Conservation (phyloP, 306 rosid genomes). For the Castanopsis chinensis region DNA sequence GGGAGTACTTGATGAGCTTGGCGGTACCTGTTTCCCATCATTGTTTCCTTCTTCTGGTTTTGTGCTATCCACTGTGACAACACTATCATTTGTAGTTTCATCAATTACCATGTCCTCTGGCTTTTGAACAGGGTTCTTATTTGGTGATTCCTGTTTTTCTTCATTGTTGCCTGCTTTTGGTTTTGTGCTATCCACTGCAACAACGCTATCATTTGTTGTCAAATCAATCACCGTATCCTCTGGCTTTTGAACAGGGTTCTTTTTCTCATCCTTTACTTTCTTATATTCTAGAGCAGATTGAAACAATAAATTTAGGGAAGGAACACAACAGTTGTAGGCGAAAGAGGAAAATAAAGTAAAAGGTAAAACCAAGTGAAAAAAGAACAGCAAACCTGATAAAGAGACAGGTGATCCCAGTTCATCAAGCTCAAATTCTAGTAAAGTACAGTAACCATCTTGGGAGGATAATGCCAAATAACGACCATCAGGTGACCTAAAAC, state of each 20-base stretch:
- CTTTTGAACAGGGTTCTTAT: conserved; percentile 24
- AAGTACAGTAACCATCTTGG: conserved; percentile 91
- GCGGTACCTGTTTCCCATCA: conserved; percentile 22
- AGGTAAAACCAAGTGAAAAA: neutral
- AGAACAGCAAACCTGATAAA: conserved; percentile 43
- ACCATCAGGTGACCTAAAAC: conserved; percentile 74
- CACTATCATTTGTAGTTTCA: conserved; percentile 11
- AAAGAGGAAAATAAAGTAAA: conserved; percentile 1
- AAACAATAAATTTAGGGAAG: conserved; percentile 5
- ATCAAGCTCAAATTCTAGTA: conserved; percentile 73
- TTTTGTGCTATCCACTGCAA: conserved; percentile 11
- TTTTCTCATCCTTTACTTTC: conserved; percentile 22
- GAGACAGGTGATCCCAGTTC: conserved; percentile 74
- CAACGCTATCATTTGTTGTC: conserved; percentile 8
- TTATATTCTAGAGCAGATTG: conserved; percentile 38
- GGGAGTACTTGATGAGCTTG: conserved; percentile 21
- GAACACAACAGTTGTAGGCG: neutral
- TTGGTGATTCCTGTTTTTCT: conserved; percentile 26
- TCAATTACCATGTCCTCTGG: conserved; percentile 23
- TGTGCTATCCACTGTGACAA: conserved; percentile 8
- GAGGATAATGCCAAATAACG: conserved; percentile 81
- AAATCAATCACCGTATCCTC: conserved; percentile 17
- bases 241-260: conserved; percentile 26
- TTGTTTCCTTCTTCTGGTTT: conserved; percentile 29
- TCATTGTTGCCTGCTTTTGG: conserved; percentile 24